Conservation (phyloP, 805 yeast genomes). For the Scheffersomyces stipitis region DNA sequence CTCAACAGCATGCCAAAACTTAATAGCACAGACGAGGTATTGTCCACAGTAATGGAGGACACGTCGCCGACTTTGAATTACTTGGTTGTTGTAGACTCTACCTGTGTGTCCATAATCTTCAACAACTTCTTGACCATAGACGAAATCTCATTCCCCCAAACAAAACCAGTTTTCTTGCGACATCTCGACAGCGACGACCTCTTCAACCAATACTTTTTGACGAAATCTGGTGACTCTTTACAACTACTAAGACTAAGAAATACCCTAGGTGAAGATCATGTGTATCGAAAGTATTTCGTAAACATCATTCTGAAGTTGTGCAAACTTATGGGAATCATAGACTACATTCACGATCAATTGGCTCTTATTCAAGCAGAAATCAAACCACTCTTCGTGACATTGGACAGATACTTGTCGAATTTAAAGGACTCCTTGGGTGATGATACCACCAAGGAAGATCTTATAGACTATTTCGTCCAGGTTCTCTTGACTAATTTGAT, state of each 20-base stretch:
- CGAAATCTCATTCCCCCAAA: conserved; percentile 20
- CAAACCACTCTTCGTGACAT: conserved; percentile 21
- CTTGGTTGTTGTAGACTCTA: conserved; percentile 23
- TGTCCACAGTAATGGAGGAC: conserved; percentile 7
- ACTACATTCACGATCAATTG: conserved; percentile 23
- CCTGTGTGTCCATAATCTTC: conserved; percentile 27
- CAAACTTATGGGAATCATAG: conserved; percentile 23
- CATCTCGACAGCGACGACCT: conserved; percentile 23
- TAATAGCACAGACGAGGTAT: conserved; percentile 14
- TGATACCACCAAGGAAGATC: conserved; percentile 8
- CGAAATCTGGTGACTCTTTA: conserved; percentile 9
- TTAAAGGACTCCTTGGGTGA: conserved; percentile 25
- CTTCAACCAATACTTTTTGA: conserved; percentile 27
- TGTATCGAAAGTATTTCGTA: conserved; percentile 14
- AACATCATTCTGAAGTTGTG: conserved; percentile 24
- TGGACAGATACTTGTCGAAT: conserved; percentile 35
- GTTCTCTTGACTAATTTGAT: conserved; percentile 55
- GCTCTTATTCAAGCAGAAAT: conserved; percentile 18
- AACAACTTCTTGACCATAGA: conserved; percentile 30
- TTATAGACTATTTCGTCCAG: conserved; percentile 36
- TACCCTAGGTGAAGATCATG: conserved; percentile 6
- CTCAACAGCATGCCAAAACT: conserved; percentile 37
- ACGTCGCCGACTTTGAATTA: conserved; percentile 17
- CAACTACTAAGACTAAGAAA: conserved; percentile 15
- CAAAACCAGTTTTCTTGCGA: conserved; percentile 10